Conservation (phyloP, 176 grass and related monocot genomes). For the Phragmites australis region DNA sequence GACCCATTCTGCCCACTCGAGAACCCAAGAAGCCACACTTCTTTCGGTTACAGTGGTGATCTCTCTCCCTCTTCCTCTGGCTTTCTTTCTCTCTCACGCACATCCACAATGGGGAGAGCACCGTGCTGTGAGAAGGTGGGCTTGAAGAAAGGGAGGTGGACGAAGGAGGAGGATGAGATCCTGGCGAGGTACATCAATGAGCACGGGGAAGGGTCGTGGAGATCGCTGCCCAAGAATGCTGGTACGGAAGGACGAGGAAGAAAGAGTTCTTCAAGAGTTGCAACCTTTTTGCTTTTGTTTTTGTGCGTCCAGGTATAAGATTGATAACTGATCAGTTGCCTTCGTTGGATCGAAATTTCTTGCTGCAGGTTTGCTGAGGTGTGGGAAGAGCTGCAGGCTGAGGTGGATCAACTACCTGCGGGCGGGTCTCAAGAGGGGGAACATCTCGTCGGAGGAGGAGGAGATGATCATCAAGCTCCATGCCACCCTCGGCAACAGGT, state of each 20-base stretch:
- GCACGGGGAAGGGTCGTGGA: constrained; percentile 56
- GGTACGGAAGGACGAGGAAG: constrained; percentile 25
- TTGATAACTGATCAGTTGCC: background rate
- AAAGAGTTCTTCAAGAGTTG: background rate
- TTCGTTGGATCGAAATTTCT: background rate
- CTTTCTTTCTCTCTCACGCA: background rate
- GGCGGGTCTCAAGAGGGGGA: constrained; percentile 53
- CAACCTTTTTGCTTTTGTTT: background rate
- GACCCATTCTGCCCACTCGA: background rate
- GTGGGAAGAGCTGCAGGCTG: constrained; percentile 65
- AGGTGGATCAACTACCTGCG: constrained; percentile 56
- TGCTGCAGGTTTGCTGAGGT: constrained; percentile 44
- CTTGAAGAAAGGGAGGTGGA: constrained; percentile 62
- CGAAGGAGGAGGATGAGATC: constrained; percentile 59
- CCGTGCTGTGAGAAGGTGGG: constrained; percentile 77
- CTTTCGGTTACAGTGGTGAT: background rate
- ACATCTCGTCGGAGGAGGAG: constrained; percentile 51
- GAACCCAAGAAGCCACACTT: background rate
- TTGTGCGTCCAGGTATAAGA: background rate
- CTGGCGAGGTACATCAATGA: constrained; percentile 47
- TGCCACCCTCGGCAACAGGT: constrained; percentile 62
- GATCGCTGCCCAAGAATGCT: constrained; percentile 63
- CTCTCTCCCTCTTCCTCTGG: background rate
- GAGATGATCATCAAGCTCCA: constrained; percentile 54
- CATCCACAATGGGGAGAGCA: constrained; percentile 45